Base-by-base conservation (phyloP, 1,284 basidiomycete species). In the Papiliotrema fonsecae region DNA sequence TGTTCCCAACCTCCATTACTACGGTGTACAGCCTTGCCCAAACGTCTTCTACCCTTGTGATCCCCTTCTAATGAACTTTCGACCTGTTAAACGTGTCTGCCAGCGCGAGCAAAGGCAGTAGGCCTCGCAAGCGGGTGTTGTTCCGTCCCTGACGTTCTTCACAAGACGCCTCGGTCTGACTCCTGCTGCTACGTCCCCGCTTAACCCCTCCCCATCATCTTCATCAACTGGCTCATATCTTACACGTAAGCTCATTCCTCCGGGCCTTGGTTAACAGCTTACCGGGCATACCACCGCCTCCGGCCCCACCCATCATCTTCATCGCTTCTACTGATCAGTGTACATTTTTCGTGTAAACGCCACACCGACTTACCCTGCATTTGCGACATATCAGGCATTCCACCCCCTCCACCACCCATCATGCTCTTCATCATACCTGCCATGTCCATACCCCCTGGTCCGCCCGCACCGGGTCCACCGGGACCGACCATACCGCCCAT, bases 401-500 rank as follows among this genome's bases (percentile, higher is more conserved):
- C 70, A 2, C 72, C 71, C 18, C 70, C 70, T 1, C 67, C 73
- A 10, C 70, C 70, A 45, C 70, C 70, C 62, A 72, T 69, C 62
- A 69, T 68, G 28, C 51, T 54, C 44, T 59, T 57, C 73, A 76
- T 75, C 74, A 77, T 75, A 14, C 56, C 49, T n/a, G 86, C 83
- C 65, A 88, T 84, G 19, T 86, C 85, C 59, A 86, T 87, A 36
- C 56, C 51, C 13, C 42, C 57, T 38, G 52, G 54, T 26, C 50
- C 52, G 25, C 45, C 38, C 16, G 26, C 43, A n/a, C 49, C 49
- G 19, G 27, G 43, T 4, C 51, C 58, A 14, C 55, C 56, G 28
- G 61, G 52, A 21, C 65, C 70, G 3, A 62, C 65, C 39, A 57
- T 56, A 6, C 87, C 86, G 58, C 87, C 86, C 88, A 93, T 91